Evolutionary conservation across 2,329 filamentous ascomycete genomes (phyloP).

Genomic region (Colletotrichum brevisporum): DNA sequence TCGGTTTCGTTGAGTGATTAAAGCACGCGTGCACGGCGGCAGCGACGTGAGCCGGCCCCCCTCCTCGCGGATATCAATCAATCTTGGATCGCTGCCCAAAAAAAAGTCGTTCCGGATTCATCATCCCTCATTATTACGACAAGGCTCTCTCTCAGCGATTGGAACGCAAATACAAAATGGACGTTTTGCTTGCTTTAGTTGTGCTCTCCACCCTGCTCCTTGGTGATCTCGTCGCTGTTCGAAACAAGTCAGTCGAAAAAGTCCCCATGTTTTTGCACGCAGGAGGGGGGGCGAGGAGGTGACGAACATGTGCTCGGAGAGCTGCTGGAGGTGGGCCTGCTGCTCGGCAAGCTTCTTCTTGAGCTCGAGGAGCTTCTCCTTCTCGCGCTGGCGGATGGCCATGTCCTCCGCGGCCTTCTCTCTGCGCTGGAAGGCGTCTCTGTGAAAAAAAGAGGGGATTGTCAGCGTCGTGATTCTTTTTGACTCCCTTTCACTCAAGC

Average conservation of each 20-base stretch:
- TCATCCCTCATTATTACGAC: background rate
- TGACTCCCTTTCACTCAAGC: too few species aligned
- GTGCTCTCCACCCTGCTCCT: conserved; percentile 77
- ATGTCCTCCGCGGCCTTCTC: conserved; percentile 89
- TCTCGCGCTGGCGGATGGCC: conserved; percentile 89
- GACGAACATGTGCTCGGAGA: conserved; percentile 88
- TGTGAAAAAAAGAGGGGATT: conserved; percentile 52
- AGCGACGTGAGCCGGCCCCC: conserved; percentile 13
- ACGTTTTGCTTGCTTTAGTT: conserved; percentile 58
- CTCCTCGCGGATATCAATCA: conserved; percentile 22
- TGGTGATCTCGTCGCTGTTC: conserved; percentile 81
- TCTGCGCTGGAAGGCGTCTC: conserved; percentile 93
- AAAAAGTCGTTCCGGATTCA: conserved; percentile 4
- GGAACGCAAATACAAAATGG: conserved; percentile 3
- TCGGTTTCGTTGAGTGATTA: conserved; percentile 24
- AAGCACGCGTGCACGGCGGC: background rate
- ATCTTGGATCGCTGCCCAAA: conserved; percentile 6
- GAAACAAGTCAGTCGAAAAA: conserved; percentile 24
- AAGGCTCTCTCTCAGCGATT: background rate
- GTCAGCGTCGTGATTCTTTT: too few species aligned
- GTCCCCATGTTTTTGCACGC: background rate
- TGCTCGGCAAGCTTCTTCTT: conserved; percentile 82
- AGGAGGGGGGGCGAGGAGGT: background rate
- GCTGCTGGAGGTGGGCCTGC: conserved; percentile 85
- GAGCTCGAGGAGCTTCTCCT: conserved; percentile 87